Conservation (phyloP, 169 alveolate species). For the Theileria equi region DNA sequence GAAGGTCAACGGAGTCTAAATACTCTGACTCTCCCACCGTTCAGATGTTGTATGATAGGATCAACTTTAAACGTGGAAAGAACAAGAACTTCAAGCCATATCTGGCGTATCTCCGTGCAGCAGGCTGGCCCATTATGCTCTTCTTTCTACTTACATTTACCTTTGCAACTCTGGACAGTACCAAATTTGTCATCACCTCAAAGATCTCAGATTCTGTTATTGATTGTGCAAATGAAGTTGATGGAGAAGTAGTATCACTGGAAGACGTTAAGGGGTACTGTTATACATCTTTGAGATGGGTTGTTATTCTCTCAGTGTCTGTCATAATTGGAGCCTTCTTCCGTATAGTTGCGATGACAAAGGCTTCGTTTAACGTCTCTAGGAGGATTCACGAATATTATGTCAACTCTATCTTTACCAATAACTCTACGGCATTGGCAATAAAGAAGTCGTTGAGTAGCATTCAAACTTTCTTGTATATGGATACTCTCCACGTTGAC, state of each 20-base stretch:
- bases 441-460: constrained; percentile 15
- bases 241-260: too few species aligned
- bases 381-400: constrained; percentile 21
- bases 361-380: constrained; percentile 13
- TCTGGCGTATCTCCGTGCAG: not conserved
- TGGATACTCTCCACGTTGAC: constrained; percentile 45
- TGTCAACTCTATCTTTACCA: constrained; percentile 28
- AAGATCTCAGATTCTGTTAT: constrained; percentile 4
- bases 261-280: too few species aligned
- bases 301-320: not conserved
- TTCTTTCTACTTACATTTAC: constrained; percentile 2
- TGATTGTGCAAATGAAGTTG: not conserved
- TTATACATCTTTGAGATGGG: too few species aligned
- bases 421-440: constrained; percentile 1
- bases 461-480: constrained; percentile 23
- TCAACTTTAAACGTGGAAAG: not conserved
- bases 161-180: constrained; percentile 8
- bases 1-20: not conserved
- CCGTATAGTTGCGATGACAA: not conserved
- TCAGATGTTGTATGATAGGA: not conserved
- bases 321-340: not conserved
- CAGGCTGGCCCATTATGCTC: not conserved
- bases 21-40: not conserved
- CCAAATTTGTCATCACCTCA: constrained; percentile 7
- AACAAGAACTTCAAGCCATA: constrained; percentile 8